Conservation (phyloP, 2,329 filamentous ascomycete species). For the Lojkania enalia region DNA sequence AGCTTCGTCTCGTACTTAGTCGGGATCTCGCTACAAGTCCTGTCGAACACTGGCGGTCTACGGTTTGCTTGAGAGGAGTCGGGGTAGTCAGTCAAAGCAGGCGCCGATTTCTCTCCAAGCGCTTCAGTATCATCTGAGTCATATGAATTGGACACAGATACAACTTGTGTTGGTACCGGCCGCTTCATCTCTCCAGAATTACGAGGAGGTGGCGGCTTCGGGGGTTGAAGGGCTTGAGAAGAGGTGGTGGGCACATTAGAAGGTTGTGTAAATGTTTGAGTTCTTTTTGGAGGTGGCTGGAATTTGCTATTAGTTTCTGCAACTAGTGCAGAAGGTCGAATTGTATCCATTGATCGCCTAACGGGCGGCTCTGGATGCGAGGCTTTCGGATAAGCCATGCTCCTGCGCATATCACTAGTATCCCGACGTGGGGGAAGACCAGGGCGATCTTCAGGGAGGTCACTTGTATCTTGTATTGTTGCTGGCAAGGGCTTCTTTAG, state of each 20-base stretch:
- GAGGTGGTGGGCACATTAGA: slow-evolving; percentile 1
- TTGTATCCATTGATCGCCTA: slow-evolving; percentile 41
- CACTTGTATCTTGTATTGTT: slow-evolving; percentile 18
- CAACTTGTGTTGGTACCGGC: slow-evolving; percentile 16
- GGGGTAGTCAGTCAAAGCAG: slow-evolving; percentile 69
- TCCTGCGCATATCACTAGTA: slow-evolving; percentile 39
- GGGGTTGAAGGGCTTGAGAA: slow-evolving; percentile 33
- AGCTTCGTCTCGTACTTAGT: slow-evolving; percentile 86
- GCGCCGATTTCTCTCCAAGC: slow-evolving; percentile 53
- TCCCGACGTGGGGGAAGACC: slow-evolving; percentile 51
- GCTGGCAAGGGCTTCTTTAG: slow-evolving; percentile 21
- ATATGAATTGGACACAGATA: slow-evolving; percentile 37
- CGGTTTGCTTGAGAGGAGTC: slow-evolving; percentile 85
- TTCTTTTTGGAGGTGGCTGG: slow-evolving; percentile 41
- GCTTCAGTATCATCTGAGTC: slow-evolving; percentile 57
- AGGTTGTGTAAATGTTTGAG: slow-evolving; percentile 28
- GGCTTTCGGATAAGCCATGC: slow-evolving; percentile 35
- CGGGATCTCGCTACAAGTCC: slow-evolving; percentile 73
- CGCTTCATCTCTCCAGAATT: slow-evolving; percentile 40
- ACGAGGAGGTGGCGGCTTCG: slow-evolving; percentile 39
- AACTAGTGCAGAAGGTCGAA: slow-evolving; percentile 28
- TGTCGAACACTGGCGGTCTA: slow-evolving; percentile 73
- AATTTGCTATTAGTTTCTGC: slow-evolving; percentile 32
- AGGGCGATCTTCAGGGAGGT: slow-evolving; percentile 52
- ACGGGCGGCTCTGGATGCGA: slow-evolving; percentile 39